phyloP scores from a whole-genome alignment of 176 grass and related monocot genomes.

The Oryza brachyantha region DNA sequence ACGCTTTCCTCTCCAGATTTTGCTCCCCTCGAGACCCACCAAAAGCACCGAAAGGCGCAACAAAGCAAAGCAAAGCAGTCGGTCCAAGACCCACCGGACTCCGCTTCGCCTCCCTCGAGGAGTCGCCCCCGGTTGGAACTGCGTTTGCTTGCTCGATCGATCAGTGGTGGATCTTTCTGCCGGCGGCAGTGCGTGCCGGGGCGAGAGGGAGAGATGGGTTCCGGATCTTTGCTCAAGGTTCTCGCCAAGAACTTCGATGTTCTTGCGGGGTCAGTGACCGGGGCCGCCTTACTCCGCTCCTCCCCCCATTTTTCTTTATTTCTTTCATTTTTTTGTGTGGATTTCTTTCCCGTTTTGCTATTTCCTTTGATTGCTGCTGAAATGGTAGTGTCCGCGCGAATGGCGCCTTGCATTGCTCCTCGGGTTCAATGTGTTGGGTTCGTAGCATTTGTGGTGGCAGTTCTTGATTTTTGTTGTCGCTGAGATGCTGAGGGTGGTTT shows the following conservation, averaged over 20 bases:
- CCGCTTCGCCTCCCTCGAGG: too few relatives aligned
- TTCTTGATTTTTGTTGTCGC: not conserved
- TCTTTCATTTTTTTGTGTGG: not conserved
- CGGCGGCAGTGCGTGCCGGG: too few relatives aligned
- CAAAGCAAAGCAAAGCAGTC: not conserved
- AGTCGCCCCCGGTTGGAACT: too few relatives aligned
- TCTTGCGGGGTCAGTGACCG: conserved; percentile 50
- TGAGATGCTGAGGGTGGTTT: not conserved
- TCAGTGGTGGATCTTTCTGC: too few relatives aligned
- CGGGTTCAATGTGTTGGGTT: not conserved
- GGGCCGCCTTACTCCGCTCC: not conserved
- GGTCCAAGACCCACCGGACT: too few relatives aligned
- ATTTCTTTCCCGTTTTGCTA: not conserved
- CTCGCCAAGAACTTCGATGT: conserved; percentile 69
- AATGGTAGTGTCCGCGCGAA: not conserved
- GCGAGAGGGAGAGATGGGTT: not conserved
- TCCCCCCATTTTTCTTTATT: not conserved
- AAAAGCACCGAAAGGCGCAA: conserved; percentile 36
- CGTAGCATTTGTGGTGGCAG: not conserved
- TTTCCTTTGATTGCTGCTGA: not conserved
- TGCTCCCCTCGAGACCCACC: conserved; percentile 31
- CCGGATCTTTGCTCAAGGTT: conserved; percentile 67
- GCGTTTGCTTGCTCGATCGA: too few relatives aligned
- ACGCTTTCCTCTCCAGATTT: conserved; percentile 15
- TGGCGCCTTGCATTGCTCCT: too few relatives aligned